Base-by-base conservation (phyloP, 1,284 basidiomycete genomes). In the Cutaneotrichosporon sp. region DNA sequence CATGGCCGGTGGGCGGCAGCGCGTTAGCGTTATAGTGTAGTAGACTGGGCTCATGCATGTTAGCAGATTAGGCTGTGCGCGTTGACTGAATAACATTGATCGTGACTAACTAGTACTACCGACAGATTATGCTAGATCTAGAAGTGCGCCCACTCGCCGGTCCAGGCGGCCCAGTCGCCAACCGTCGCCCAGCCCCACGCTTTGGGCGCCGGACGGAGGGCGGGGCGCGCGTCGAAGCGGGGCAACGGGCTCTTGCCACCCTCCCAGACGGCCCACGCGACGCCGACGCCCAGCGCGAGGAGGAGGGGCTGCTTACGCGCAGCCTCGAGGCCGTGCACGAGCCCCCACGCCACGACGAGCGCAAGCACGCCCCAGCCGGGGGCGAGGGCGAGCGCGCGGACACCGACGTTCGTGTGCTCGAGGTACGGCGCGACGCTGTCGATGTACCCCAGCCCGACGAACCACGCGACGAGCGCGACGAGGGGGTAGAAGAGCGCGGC, bases 1-100 rank as follows among this genome's bases (percentile, higher is more conserved):
- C 47, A 50, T 50, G 47, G 47, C 47, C 18, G 47, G 47, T 31
- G 47, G 18, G 47, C 47, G 47, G 47, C 47, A 50, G 18, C 47
- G 47, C 25, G 22, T 47, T 47, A 47, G 45, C 45, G 45, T 47
- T 24, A 47, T 50, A 29, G 47, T 42, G 38, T 42, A 42, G 38
- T 42, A 42, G 38, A 42, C 38, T 42, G 16, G 38, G 38, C 18
- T n/a, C 38, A 42, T 42, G 38, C 38, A 42, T 42, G 38, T n/a
- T 42, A 42, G 38, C 7, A 42, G 38, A 42, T 42, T 1, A 42
- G 38, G 38, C 18, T 16, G 38, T 4, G 16, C 29, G 29, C 29
- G 29, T 29, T 29, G 29, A 29, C 29, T n/a, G n/a, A n/a, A n/a
- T n/a, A n/a, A n/a, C n/a, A n/a, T n/a, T n/a, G n/a, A n/a, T n/a